phyloP scores from a whole-genome alignment of 371 early-diverging fungal genomes.

The Mortierella sp. region DNA sequence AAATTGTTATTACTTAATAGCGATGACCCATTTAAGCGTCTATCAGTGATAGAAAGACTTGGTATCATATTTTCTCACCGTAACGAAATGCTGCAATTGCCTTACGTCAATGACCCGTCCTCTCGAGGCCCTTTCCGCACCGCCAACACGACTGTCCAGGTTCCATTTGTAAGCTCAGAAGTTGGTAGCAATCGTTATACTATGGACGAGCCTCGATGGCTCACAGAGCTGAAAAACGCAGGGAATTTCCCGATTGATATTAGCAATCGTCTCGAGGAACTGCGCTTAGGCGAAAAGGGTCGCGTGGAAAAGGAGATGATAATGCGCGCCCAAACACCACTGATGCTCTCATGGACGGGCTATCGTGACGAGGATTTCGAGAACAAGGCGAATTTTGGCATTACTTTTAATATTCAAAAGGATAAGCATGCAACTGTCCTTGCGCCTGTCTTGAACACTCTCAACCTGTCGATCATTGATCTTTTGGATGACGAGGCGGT shows the following conservation, averaged over 20 bases:
- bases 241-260: slow-evolving; percentile 72
- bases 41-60: slow-evolving; percentile 61
- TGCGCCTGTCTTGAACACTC: slow-evolving; percentile 62
- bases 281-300: slow-evolving; percentile 74
- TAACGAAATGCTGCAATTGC: slow-evolving; percentile 65
- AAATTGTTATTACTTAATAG: slow-evolving; percentile 48
- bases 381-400: slow-evolving; percentile 49
- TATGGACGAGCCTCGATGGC: slow-evolving; percentile 72
- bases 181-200: slow-evolving; percentile 72
- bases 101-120: slow-evolving; percentile 63
- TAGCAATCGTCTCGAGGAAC: slow-evolving; percentile 68
- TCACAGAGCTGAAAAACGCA: slow-evolving; percentile 67
- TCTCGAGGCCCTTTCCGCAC: slow-evolving; percentile 70
- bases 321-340: slow-evolving; percentile 64
- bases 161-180: slow-evolving; percentile 72
- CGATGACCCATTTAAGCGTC: slow-evolving; percentile 61
- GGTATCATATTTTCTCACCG: slow-evolving; percentile 65
- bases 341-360: slow-evolving; percentile 66
- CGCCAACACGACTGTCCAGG: slow-evolving; percentile 58
- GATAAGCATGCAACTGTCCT: slow-evolving; percentile 56
- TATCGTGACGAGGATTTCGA: slow-evolving; percentile 68
- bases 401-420: slow-evolving; percentile 29
- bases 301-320: slow-evolving; percentile 69
- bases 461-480: slow-evolving; percentile 66
- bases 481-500: slow-evolving; percentile 64